phyloP scores from a whole-genome alignment of 805 yeast genomes.

The Saccharomycopsis fodiens region DNA sequence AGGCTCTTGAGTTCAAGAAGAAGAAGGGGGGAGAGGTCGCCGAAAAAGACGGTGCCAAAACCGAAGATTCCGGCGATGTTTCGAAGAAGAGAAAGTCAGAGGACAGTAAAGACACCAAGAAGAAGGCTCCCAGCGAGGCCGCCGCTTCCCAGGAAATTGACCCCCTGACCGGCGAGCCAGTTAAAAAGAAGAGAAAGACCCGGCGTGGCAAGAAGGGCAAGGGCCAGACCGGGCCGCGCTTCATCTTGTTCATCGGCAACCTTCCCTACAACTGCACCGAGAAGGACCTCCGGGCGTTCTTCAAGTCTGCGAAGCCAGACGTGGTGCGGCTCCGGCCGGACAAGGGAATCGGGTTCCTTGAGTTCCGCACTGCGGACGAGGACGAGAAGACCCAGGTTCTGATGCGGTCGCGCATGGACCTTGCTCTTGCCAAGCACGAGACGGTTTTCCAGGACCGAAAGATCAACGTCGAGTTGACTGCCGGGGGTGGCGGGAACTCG shows the following conservation, averaged over 20 bases:
- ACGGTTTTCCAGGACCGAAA: constrained; percentile 59
- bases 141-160: constrained; percentile 19
- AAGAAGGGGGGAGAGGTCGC: constrained; percentile 29
- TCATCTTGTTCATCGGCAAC: constrained; percentile 84
- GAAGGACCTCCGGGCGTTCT: constrained; percentile 60
- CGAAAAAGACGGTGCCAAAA: constrained; percentile 30
- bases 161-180: constrained; percentile 29
- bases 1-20: constrained; percentile 51
- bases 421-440: constrained; percentile 81
- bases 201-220: constrained; percentile 72
- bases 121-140: neutral
- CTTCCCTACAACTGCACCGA: constrained; percentile 66
- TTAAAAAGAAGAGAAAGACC: constrained; percentile 62
- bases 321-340: constrained; percentile 70
- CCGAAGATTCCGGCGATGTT: constrained; percentile 25
- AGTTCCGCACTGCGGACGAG: constrained; percentile 50
- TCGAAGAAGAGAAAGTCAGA: constrained; percentile 13
- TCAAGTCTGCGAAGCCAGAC: constrained; percentile 67
- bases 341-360: constrained; percentile 89
- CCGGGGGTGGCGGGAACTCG: constrained; percentile 97
- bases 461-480: constrained; percentile 93
- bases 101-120: neutral
- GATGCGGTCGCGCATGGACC: constrained; percentile 50
- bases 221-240: constrained; percentile 53
- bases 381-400: constrained; percentile 29